Evolutionary conservation across 495 filamentous ascomycete genomes (phyloP), one percentile per base, ranked within the genome.

Genomic region (Aspergillus conjunctus): DNA sequence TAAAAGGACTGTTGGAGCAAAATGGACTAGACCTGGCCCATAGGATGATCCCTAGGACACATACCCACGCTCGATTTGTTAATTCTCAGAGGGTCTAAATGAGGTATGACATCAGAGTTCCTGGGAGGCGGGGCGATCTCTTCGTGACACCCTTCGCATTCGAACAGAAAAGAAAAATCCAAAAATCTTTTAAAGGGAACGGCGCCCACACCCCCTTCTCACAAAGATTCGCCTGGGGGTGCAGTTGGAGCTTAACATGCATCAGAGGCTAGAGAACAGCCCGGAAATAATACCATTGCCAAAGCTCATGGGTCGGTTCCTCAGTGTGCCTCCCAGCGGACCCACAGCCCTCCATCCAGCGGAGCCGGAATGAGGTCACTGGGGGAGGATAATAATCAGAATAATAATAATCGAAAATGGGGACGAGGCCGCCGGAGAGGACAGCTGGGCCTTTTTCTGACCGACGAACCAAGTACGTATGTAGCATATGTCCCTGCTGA

Each of bases 281-380:
- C 5, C 66, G 68, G 71, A 68, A 66, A 62, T 65, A 59, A 67
- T 52, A 44, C 17, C 49, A 56, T 60, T 65, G 71, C 66, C 67
- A 69, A 63, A 43, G 56, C 61, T 54, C 46, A 50, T 60, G 54
- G 61, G 56, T 59, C 64, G 21, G 49, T 32, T 10, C 9, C 14
- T 20, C 43, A 17, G 61, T 32, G 67, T 22, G 63, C 63, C 67
- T 66, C 66, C 52, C 33, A 48, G 52, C 65, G 58, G 57, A 66
- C 49, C 60, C 56, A 64, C 22, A 51, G 22, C 49, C 22, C 59
- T 53, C 63, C 62, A 46, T 48, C 49, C 31, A 37, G 20, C 46
- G 49, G 45, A 55, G 43, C 56, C 37, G 51, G 31, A 58, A 73
- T 76, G 73, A 74, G 71, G 70, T 76, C 72, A 76, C 71, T 62